Base-by-base conservation (phyloP, 169 alveolate species). In the Babesia sp. region DNA sequence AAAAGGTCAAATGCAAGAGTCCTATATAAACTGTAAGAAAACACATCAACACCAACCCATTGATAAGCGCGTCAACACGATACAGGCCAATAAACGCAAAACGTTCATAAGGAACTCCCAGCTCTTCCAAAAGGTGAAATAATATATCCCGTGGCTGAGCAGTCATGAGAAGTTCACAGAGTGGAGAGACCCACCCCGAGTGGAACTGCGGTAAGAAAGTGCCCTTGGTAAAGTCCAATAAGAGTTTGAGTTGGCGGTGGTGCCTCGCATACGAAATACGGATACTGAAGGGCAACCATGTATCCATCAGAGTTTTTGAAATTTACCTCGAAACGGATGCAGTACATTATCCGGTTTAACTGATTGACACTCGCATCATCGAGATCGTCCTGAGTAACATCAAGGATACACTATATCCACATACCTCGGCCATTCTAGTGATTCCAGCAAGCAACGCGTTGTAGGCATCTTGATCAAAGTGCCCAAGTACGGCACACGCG, bases 311-410 rank as follows among this genome's bases (percentile, higher is more conserved):
- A n/a, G n/a, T n/a, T n/a, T n/a, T n/a, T n/a, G n/a, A 12, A 31
- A 2, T 16, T 7, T 58, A 78, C 87, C 79, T 81, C 89, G 7
- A 55, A 41, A 5, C 70, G 54, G 6, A 71, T 36, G 68, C 82
- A 69, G 50, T 71, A 72, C 78, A 72, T 60, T 18, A 81, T 81
- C 51, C 89, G 45, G 53, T 71, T 81, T 34, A 81, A 72, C 51
- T 81, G 84, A 59, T 71, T 71, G 6, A 71, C 18, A 44, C 33
- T 6, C 7, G 50, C 64, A 18, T 71, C 85, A 18, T 74, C 18
- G 2, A 60, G 44, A 18, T 81, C 69, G 29, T 81, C 89, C 78
- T 78, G 39, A 26, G 24, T 2, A 0, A 8, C 37, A 12, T 28
- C 16, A 12, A 5, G 16, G 16, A 8, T 6, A 8, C 18, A 9